A percentile compares a stretch with the other conserved stretches of the same genome.
Evolutionary conservation across 192 early-diverging fungal species (phyloP).

Genomic region (Phlyctochytrium planicorne): DNA sequence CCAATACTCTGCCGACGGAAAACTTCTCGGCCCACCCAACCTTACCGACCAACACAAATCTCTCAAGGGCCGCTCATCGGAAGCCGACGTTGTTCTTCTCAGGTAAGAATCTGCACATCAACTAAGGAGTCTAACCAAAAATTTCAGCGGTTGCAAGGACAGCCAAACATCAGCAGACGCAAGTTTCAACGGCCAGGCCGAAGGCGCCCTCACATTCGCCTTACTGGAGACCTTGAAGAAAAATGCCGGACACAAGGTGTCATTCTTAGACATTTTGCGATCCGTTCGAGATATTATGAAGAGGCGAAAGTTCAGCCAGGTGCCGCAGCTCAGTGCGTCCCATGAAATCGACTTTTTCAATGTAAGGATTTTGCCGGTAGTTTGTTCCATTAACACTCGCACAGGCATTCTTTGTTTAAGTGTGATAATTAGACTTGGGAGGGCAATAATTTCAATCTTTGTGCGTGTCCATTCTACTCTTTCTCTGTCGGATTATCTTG

Average conservation of each 20-base stretch:
- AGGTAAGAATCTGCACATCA: slow-evolving; percentile 1
- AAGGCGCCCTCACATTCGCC: not conserved
- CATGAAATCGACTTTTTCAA: not conserved
- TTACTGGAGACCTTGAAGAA: not conserved
- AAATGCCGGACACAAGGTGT: not conserved
- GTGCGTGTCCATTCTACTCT: no score
- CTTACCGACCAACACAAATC: not conserved
- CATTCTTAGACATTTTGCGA: not conserved
- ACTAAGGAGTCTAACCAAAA: not conserved
- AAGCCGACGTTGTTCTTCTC: not conserved
- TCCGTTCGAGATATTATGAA: not conserved
- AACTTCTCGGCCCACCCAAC: not conserved
- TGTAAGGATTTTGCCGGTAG: slow-evolving; percentile 1
- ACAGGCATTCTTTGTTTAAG: no score
- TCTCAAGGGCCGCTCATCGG: not conserved
- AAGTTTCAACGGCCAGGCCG: not conserved
- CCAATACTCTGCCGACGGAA: not conserved
- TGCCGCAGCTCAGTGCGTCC: not conserved
- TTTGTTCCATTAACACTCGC: no score
- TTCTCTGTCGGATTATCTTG: no score
- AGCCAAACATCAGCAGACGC: slow-evolving; percentile 1
- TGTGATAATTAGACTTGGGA: no score
- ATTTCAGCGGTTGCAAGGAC: not conserved
- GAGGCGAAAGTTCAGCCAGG: not conserved
- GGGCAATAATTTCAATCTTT: no score